These are phyloP conservation scores for Pyricularia grisea DNA, from an alignment of 2,329 filamentous ascomycete species.

Conservation along the genomic window DNA sequence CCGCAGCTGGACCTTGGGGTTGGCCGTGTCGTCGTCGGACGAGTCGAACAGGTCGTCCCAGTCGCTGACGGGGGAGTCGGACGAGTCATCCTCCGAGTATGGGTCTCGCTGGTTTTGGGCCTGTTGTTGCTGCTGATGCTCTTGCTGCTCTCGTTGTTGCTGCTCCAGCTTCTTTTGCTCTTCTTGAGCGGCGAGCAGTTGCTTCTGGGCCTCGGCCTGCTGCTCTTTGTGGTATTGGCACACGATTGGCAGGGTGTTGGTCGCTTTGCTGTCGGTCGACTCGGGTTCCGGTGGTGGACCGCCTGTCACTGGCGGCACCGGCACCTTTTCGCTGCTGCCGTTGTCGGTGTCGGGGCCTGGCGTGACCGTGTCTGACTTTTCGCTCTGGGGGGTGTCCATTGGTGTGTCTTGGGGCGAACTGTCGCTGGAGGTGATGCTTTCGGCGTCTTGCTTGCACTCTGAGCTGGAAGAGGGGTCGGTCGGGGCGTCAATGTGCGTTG, in stretches of 20 bases:
- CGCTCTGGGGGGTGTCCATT: slow-evolving; percentile 19
- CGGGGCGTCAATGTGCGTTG: slow-evolving; percentile 8
- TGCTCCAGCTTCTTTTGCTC: background rate
- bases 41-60: slow-evolving; percentile 50
- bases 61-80: slow-evolving; percentile 49
- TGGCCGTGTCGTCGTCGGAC: slow-evolving; percentile 38
- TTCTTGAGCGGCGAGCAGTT: background rate
- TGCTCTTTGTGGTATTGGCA: slow-evolving; percentile 6
- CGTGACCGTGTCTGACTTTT: slow-evolving; percentile 6
- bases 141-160: background rate
- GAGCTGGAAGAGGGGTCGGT: background rate
- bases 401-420: slow-evolving; percentile 17
- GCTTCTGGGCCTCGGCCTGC: slow-evolving; percentile 1
- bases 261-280: background rate
- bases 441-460: slow-evolving; percentile 11
- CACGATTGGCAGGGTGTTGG: background rate
- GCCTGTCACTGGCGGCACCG: slow-evolving; percentile 18
- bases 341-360: slow-evolving; percentile 10
- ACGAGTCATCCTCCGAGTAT: slow-evolving; percentile 43
- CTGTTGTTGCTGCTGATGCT: slow-evolving; percentile 8
- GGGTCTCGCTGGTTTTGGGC: slow-evolving; percentile 19
- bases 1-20: slow-evolving; percentile 22
- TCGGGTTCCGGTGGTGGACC: slow-evolving; percentile 9
- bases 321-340: slow-evolving; percentile 21
- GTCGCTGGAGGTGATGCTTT: slow-evolving; percentile 10